Evolutionary conservation across 371 early-diverging fungal species (phyloP), one percentile per base, ranked within the genome.

Genomic region (Vittaforma corneae): DNA sequence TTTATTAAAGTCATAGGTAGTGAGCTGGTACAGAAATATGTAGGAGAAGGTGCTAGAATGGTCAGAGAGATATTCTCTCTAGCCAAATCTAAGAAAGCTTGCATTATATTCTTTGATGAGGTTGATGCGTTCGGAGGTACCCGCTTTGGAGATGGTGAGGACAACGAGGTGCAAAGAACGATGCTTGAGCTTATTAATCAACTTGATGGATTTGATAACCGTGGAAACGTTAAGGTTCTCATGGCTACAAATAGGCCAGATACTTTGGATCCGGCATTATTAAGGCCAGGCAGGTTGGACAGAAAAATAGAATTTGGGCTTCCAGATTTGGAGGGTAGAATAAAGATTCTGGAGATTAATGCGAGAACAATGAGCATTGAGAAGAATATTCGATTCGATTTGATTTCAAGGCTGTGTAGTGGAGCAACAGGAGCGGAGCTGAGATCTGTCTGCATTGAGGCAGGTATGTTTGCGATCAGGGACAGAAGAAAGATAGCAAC

Each of bases 91-190:
- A 93, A 93, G 83, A 96, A 87, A 71, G 94, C 99, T 1, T 94
- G 93, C 73, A 95, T 99, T 74, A 95, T 99, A 61, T 99, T 99
- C 79, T 95, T 99, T 84, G 99, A 99, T 79, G 99, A 99, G 82
- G 88, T 99, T 34, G 99, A 99, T 79, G 96, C 99, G 29, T 93
- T 99, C 78, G 97, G 97, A 77, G 93, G 89, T 77, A 79, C 77
- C 9, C 87, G 99, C 74, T 88, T 89, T 76, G 94, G 92, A 78
- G 95, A 97, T 72, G 88, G 90, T 54, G 97, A 93, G 50, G 95
- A 95, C 79, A 95, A 96, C 73, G 99, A 99, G 79, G 97, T 98
- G 14, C 93, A 93, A 78, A 85, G 99, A 72, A 97, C 97, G 5
- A 97, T 99, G 97, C 81, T 97, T 65, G 97, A 99, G 82, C 81